These are phyloP conservation scores for Arabidopsis lyrata DNA, from an alignment of 441 rosid species.

Conservation along the genomic window DNA sequence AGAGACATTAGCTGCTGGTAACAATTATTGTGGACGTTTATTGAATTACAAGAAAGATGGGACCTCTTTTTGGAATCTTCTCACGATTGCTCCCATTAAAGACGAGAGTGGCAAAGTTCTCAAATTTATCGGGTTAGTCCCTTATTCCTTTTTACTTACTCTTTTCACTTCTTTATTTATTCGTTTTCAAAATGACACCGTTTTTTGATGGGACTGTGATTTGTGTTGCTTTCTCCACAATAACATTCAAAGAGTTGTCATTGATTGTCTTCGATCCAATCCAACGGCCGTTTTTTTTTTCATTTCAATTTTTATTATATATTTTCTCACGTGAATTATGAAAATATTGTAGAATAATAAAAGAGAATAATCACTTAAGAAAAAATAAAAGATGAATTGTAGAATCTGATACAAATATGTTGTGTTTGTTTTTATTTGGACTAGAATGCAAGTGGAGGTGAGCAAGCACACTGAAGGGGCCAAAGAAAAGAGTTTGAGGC, in stretches of 20 bases:
- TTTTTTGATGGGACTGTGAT: conserved; percentile 40
- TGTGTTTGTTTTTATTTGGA: conserved; percentile 37
- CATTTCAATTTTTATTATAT: not conserved
- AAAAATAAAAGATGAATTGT: not conserved
- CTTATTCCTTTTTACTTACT: not conserved
- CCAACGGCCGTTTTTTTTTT: conserved; percentile 8
- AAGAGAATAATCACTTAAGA: not conserved
- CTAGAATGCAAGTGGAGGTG: conserved; percentile 97
- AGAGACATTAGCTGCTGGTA: conserved; percentile 64
- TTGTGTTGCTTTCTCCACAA: conserved; percentile 36
- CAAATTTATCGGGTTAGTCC: conserved; percentile 91
- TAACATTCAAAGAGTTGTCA: conserved; percentile 23
- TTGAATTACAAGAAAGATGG: conserved; percentile 97
- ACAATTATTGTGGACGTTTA: conserved; percentile 85
- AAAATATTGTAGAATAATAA: too few species aligned
- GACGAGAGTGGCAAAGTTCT: conserved; percentile 84
- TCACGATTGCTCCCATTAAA: conserved; percentile 91
- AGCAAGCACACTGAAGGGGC: conserved; percentile 94
- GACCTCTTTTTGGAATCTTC: conserved; percentile 95
- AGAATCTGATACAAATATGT: not conserved
- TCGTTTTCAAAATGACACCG: conserved; percentile 24
- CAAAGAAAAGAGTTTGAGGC: conserved; percentile 80
- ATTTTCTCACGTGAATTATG: not conserved
- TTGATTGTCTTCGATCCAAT: conserved; percentile 20
- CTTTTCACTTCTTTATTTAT: not conserved